Evolutionary conservation across 2,329 filamentous ascomycete genomes (phyloP), one percentile per base, ranked within the genome.

Genomic region (Rhytidhysteron rufulum): DNA sequence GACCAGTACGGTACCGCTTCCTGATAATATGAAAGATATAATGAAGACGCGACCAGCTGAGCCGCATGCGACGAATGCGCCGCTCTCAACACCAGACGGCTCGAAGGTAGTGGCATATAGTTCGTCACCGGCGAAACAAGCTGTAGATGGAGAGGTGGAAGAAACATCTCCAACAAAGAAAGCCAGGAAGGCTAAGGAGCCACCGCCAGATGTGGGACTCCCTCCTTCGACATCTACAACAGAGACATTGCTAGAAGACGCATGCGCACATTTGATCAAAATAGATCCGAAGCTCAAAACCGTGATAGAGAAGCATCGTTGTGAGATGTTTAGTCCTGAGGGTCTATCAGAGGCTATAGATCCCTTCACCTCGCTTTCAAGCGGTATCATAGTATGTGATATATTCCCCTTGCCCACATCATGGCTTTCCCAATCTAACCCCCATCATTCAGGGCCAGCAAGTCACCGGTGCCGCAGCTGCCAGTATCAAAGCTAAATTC

Each of bases 341-440:
- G 88, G 89, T 0, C 70, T 97, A n/a, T 80, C 83, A 20, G 88
- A 96, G 65, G 75, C 80, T 48, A 80, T 96, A 44, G 88, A 97
- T 65, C 93, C 93, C 0, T 98, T 96, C 58, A 83, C 85, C 53
- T 83, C 80, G 42, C 75, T 98, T 24, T 78, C 80, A 29, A 90
- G 85, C 63, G 86, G 89, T 37, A 96, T 98, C 59, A 95, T 97
- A 54, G 89, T 88, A 39, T 93, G 97, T 68, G 93, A 98, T 70
- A 62, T 67, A 57, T 17, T 52, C 53, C 11, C 8, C 16, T 31
- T 4, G 16, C 13, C 27, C 19, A 9, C 9, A 11, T 15, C 13
- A 27, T 13, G 24, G 13, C 13, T 27, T 27, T 27, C 8, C 24
- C 7, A 27, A 27, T 27, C 8, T 7, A 13, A 7, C 13, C 13